Evolutionary conservation across 108 stramenopile species (phyloP).

Genomic region (Fistulifera pelliculosa): DNA sequence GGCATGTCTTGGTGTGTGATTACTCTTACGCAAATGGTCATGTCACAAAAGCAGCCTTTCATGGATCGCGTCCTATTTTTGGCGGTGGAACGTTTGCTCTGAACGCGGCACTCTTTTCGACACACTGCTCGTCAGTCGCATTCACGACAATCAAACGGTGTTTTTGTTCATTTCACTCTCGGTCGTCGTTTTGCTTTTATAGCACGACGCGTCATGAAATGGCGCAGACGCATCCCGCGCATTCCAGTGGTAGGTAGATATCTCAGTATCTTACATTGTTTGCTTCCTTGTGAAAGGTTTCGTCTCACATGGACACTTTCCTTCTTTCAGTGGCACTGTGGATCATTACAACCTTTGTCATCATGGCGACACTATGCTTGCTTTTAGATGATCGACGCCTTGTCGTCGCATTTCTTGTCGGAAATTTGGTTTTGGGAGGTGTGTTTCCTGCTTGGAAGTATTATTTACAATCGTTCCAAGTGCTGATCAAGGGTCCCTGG

Average conservation of each 20-base stretch:
- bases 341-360: constrained; percentile 11
- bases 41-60: neutral
- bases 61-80: constrained; percentile 39
- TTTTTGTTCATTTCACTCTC: constrained; percentile 43
- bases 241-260: constrained; percentile 18
- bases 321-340: constrained; percentile 12
- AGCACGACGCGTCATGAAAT: constrained; percentile 46
- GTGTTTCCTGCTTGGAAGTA: too few relatives aligned
- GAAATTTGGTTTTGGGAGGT: too few relatives aligned
- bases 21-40: constrained; percentile 60
- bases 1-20: constrained; percentile 61
- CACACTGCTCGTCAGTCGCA: constrained; percentile 57
- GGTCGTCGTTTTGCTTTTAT: constrained; percentile 63
- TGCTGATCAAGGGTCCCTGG: too few relatives aligned
- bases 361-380: constrained; percentile 15
- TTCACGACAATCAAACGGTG: constrained; percentile 31
- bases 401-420: neutral
- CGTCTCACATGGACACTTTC: neutral
- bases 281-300: neutral
- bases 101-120: constrained; percentile 64
- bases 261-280: neutral
- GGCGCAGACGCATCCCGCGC: constrained; percentile 18
- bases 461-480: too few relatives aligned
- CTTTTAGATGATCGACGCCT: constrained; percentile 4
- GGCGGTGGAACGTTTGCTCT: constrained; percentile 59